Evolutionary conservation across 352 stramenopile genomes (phyloP).

Genomic region (Phytopythium cucurbitacearum): DNA sequence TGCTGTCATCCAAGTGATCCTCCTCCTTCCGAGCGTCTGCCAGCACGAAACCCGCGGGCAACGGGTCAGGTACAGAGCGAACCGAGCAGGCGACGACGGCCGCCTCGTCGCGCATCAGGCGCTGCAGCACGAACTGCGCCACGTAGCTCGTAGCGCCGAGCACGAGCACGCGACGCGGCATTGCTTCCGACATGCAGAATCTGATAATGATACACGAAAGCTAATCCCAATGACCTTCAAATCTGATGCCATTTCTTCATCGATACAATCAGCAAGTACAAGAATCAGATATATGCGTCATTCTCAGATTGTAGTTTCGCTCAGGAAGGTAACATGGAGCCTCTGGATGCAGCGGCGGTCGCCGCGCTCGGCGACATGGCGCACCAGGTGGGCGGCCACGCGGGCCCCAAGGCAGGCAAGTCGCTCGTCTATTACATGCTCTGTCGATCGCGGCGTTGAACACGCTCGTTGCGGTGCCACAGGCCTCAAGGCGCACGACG

Average conservation of each 20-base stretch:
- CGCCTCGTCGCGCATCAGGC: conserved; percentile 12
- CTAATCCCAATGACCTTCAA: neutral
- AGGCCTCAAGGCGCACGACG: conserved; percentile 65
- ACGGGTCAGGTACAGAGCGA: too few species aligned
- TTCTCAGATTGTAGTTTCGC: neutral
- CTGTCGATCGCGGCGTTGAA: neutral
- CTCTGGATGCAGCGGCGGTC: conserved; percentile 5
- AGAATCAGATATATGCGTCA: neutral
- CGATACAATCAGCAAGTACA: neutral
- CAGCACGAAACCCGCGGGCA: conserved; percentile 25
- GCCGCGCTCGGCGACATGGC: conserved; percentile 42
- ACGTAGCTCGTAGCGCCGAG: conserved; percentile 62
- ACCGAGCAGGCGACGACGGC: too few species aligned
- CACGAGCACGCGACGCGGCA: conserved; percentile 37
- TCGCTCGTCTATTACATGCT: neutral
- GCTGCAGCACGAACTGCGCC: conserved; percentile 53
- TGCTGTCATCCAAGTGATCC: neutral
- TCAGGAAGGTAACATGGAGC: neutral
- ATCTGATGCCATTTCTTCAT: conserved; percentile 4
- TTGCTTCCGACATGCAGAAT: neutral
- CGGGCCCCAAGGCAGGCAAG: conserved; percentile 62
- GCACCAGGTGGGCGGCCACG: conserved; percentile 80
- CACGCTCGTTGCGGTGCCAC: neutral
- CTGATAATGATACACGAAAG: conserved; percentile 2
- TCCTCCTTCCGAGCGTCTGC: neutral